phyloP scores from a whole-genome alignment of 139 green algal species.

The Chlamydomonas eustigma region DNA sequence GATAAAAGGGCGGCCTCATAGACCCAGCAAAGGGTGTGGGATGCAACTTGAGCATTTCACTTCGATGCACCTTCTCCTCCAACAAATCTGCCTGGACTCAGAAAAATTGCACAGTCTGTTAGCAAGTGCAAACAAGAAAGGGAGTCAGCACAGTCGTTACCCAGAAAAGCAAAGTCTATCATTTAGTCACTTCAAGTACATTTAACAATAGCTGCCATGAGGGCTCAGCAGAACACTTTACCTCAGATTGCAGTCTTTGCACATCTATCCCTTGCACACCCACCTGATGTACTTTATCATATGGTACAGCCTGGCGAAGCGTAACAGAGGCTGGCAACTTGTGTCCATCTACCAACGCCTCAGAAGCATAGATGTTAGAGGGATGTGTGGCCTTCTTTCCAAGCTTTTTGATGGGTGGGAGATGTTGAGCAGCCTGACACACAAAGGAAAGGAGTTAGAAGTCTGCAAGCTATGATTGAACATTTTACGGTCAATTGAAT shows the following conservation, averaged over 20 bases:
- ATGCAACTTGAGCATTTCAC: conserved; percentile 20
- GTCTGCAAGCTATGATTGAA: too few species aligned
- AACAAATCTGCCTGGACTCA: conserved; percentile 8
- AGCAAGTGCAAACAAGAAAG: too few species aligned
- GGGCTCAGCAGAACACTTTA: too few species aligned
- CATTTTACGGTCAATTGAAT: too few species aligned
- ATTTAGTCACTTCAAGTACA: too few species aligned
- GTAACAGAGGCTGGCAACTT: neutral
- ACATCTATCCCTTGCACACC: neutral
- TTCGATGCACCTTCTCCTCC: conserved; percentile 35
- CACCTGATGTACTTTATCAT: neutral
- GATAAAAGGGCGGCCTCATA: neutral
- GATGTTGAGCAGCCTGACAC: neutral
- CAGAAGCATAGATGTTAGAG: neutral
- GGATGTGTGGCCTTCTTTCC: neutral
- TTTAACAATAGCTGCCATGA: too few species aligned
- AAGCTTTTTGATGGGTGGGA: neutral
- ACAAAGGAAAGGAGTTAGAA: too few species aligned
- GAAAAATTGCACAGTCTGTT: too few species aligned
- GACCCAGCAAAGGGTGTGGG: conserved; percentile 5
- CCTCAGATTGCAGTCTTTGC: neutral
- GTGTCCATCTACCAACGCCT: conserved; percentile 8
- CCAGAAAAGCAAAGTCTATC: too few species aligned
- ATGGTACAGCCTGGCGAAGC: neutral
- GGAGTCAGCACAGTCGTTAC: too few species aligned